A percentile compares a stretch with the other conserved stretches of the same genome.
These are phyloP conservation scores for Coniochaeta ligniaria DNA, from an alignment of 2,329 filamentous ascomycete genomes.

Conservation along the genomic window DNA sequence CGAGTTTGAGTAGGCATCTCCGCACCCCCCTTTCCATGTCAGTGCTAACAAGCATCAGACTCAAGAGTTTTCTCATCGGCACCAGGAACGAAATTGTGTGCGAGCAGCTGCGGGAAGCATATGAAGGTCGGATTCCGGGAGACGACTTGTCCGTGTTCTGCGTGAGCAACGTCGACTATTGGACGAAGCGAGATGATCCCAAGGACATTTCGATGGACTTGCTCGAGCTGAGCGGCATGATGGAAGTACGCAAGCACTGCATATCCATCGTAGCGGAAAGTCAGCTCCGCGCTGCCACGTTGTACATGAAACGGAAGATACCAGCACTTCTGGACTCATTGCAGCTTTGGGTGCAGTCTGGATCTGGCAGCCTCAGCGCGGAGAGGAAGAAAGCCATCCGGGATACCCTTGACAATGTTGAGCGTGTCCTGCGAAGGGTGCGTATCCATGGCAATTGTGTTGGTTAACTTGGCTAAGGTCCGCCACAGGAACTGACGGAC, in stretches of 20 bases:
- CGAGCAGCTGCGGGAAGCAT: conserved; percentile 11
- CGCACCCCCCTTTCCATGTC: background rate
- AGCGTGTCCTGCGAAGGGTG: conserved; percentile 13
- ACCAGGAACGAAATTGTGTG: background rate
- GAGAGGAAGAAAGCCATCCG: conserved; percentile 28
- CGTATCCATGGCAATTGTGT: background rate
- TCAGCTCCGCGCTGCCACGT: conserved; percentile 25
- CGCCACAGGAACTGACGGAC: background rate
- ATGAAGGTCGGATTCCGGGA: conserved; percentile 16
- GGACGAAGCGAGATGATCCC: conserved; percentile 22
- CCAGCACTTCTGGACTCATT: conserved; percentile 31
- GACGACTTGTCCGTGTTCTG: conserved; percentile 30
- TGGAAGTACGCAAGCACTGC: conserved; percentile 32
- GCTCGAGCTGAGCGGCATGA: conserved; percentile 34
- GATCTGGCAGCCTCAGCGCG: conserved; percentile 25
- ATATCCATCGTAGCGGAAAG: conserved; percentile 35
- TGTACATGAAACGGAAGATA: conserved; percentile 32
- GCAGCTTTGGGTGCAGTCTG: conserved; percentile 36
- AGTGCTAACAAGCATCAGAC: conserved; percentile 12
- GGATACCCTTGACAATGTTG: conserved; percentile 21
- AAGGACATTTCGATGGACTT: conserved; percentile 17
- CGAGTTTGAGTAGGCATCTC: conserved; percentile 18
- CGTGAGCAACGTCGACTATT: conserved; percentile 35
- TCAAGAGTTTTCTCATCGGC: conserved; percentile 25
- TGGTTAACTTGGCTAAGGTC: background rate